These are phyloP conservation scores for Athelia psychrophila DNA, from an alignment of 1,284 basidiomycete species.

Conservation along the genomic window DNA sequence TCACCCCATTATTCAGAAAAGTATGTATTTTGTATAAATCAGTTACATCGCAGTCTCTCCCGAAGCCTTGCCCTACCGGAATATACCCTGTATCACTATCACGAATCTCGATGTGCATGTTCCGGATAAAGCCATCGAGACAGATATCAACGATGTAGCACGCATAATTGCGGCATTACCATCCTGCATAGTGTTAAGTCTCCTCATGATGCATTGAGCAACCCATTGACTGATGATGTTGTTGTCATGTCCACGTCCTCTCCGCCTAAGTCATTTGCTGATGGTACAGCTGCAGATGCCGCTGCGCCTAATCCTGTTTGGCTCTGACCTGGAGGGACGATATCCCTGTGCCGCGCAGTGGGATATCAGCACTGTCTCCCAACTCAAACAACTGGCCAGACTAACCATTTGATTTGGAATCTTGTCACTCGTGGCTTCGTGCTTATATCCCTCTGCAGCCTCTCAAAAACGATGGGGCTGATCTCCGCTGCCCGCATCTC, in stretches of 20 bases:
- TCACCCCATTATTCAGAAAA: neutral
- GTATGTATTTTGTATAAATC: neutral
- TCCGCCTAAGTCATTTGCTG: conserved; percentile 65
- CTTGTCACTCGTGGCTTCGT: conserved; percentile 94
- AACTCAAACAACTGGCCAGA: conserved; percentile 10
- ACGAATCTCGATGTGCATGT: no score
- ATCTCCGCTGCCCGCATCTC: conserved; percentile 74
- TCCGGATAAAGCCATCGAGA: no score
- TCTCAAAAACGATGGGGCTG: conserved; percentile 69
- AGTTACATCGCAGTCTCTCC: neutral
- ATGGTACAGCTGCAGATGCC: conserved; percentile 76
- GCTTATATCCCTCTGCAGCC: conserved; percentile 85
- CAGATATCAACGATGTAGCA: no score
- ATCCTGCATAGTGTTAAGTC: no score
- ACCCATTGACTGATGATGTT: neutral
- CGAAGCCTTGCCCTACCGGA: no score
- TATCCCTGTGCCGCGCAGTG: conserved; percentile 51
- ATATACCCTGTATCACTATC: no score
- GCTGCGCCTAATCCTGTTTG: conserved; percentile 59
- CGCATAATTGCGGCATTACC: no score
- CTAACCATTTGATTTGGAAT: conserved; percentile 83
- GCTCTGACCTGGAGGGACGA: conserved; percentile 50
- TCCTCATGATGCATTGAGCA: no score
- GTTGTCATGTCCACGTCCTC: conserved; percentile 13
- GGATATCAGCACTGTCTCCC: conserved; percentile 3